Conservation (phyloP, 2,329 filamentous ascomycete species). For the Ceratocystis cubensis region DNA sequence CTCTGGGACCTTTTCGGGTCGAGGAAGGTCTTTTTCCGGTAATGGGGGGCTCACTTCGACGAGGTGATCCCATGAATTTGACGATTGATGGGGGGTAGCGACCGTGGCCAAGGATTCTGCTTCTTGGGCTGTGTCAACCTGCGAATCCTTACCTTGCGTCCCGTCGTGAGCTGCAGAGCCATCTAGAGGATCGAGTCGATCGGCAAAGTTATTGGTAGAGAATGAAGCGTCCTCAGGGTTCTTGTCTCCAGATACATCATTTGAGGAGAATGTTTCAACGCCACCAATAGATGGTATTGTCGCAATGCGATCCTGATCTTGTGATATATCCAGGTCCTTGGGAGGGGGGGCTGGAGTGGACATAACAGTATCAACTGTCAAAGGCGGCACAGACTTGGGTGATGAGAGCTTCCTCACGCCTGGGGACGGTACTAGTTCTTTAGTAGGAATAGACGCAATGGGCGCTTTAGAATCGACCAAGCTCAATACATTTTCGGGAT, state of each 20-base stretch:
- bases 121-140: background rate
- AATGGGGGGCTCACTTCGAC: background rate
- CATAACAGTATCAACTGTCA: background rate
- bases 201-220: background rate
- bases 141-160: background rate
- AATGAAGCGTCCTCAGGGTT: background rate
- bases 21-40: background rate
- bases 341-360: background rate
- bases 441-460: too few species aligned
- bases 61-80: background rate
- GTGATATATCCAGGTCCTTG: background rate
- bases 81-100: background rate
- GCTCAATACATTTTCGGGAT: background rate
- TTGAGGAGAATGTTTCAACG: background rate
- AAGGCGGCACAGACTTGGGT: background rate
- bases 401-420: background rate
- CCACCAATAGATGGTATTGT: background rate
- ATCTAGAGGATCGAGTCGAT: background rate
- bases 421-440: background rate
- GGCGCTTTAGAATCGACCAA: conserved; percentile 1
- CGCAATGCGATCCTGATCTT: background rate
- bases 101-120: background rate
- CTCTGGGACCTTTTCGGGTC: background rate
- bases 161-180: background rate
- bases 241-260: background rate